Base-by-base conservation (phyloP, 192 early-diverging fungal species). In the Phycomyces nitens region DNA sequence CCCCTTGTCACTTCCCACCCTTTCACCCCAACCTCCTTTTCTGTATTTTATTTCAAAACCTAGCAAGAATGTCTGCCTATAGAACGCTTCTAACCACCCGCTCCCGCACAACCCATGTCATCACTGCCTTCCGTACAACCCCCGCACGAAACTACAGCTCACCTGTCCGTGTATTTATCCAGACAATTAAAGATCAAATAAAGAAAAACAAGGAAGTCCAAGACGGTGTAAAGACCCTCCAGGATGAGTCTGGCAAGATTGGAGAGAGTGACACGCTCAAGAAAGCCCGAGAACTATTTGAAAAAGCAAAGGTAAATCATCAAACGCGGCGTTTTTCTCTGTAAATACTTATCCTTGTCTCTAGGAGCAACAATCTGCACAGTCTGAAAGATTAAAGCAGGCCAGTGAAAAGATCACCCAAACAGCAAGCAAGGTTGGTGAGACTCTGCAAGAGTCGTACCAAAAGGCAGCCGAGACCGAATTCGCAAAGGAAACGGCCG, bases 201-300 rank as follows among this genome's bases (percentile, higher is more conserved):
- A 83, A 91, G 75, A 95, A 98, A 78, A 97, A 94, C 78, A 84
- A 93, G 76, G 95, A 98, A 65, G 75, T 99, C 18, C 90, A 96
- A 65, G 73, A 91, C 29, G 89, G 92, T 73, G 88, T 98, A 59
- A 94, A 97, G 85, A 88, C 88, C 57, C 76, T 99, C 29, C 86
- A 85, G 54, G 95, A 92, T 43, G 89, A 88, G 66, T 79, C 86
- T 26, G 87, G 82, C 43, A 89, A 94, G 73, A 79, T 96, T 7
- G 79, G 84, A 0, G 93, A 97, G 59, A 90, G 86, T 26, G 95
- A 95, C 39, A 82, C 93, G 27, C 80, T 99, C 73, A 90, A 90
- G 71, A 84, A 84, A 63, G 95, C 97, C 52, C 92, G 88, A 72
- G 84, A 90, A 60, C 77, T 85, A 40, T 85, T 76, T 63, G 74